A percentile compares a stretch with the other conserved stretches of the same genome.
Evolutionary conservation across 371 early-diverging fungal species (phyloP).

Genomic region (Lichtheimia ramosa): DNA sequence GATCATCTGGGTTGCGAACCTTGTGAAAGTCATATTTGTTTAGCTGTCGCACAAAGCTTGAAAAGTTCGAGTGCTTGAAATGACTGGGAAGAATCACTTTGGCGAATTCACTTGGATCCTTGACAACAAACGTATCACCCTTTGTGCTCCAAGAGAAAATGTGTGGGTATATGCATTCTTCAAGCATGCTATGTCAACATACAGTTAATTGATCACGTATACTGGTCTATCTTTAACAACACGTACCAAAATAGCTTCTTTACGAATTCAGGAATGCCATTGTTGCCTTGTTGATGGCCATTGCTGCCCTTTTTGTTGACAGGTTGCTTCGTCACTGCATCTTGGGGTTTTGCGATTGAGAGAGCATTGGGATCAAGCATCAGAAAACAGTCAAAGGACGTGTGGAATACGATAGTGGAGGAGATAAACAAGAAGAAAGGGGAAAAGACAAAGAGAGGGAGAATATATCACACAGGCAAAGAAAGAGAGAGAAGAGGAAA

Average conservation of each 20-base stretch:
- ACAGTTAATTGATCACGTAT: not conserved
- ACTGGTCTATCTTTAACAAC: not conserved
- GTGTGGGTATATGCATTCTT: conserved; percentile 64
- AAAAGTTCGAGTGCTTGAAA: conserved; percentile 92
- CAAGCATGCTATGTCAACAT: conserved; percentile 53
- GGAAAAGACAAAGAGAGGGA: not conserved
- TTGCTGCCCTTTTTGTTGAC: conserved; percentile 4
- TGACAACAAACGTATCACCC: conserved; percentile 86
- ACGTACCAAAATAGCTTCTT: conserved; percentile 47
- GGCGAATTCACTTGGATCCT: conserved; percentile 73
- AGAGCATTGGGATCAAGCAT: conserved; percentile 7
- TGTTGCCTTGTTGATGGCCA: conserved; percentile 1
- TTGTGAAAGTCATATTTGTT: conserved; percentile 96
- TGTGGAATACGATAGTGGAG: not conserved
- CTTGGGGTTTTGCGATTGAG: conserved; percentile 1
- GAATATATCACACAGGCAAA: no score
- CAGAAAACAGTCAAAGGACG: not conserved
- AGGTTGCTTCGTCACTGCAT: not conserved
- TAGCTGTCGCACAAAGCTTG: conserved; percentile 93
- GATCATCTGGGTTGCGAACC: conserved; percentile 63
- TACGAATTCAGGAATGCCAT: conserved; percentile 47
- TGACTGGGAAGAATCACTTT: conserved; percentile 77
- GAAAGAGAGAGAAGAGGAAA: not conserved
- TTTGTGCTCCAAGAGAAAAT: conserved; percentile 74
- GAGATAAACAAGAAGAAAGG: not conserved